Evolutionary conservation across 768 basidiomycete genomes (phyloP).

Genomic region (Phanerodontia chrysosporium): DNA sequence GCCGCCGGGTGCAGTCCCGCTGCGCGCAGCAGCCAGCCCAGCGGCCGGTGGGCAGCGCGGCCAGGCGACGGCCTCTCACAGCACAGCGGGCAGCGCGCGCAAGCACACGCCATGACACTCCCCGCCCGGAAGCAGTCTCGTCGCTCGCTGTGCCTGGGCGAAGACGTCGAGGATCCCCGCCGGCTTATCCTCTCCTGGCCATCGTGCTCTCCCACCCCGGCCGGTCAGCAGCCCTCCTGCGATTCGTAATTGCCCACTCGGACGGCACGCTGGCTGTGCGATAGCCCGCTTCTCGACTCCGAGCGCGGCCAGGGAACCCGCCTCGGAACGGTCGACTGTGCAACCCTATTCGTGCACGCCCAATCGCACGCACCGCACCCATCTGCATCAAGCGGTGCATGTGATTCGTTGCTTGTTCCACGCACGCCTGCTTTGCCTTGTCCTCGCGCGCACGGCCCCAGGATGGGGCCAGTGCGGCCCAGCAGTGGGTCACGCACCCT

Average conservation of each 20-base stretch:
- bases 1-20: neutral
- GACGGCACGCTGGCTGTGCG: neutral
- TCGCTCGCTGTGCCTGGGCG: neutral
- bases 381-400: neutral
- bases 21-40: neutral
- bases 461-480: neutral
- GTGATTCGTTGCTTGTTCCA: neutral
- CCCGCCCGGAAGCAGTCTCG: conserved; percentile 1
- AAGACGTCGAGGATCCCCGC: neutral
- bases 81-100: neutral
- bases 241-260: neutral
- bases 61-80: too few species aligned
- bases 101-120: neutral
- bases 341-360: neutral
- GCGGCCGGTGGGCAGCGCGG: neutral
- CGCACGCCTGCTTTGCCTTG: neutral
- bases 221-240: neutral
- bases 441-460: neutral
- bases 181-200: neutral
- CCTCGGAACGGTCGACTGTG: neutral
- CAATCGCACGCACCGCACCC: neutral
- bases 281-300: neutral
- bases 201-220: conserved; percentile 1
- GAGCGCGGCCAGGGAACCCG: neutral
- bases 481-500: neutral